These are phyloP conservation scores for Macaranga tanarius DNA, from an alignment of 441 rosid genomes.

Conservation along the genomic window DNA sequence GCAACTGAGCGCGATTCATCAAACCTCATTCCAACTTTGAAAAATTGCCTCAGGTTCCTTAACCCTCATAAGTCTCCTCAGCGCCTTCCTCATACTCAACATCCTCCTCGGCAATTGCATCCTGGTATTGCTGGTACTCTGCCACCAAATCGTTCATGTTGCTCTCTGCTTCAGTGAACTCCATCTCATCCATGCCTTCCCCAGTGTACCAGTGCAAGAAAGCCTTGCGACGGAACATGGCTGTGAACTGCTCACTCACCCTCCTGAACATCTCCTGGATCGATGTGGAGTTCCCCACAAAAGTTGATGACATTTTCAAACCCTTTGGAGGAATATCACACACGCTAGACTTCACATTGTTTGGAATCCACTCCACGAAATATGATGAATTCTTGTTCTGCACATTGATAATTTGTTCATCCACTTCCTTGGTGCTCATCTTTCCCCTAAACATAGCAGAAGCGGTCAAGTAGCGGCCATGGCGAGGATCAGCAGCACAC, in stretches of 20 bases:
- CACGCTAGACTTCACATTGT: slow-evolving; percentile 87
- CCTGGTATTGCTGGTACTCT: slow-evolving; percentile 78
- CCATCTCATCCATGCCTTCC: slow-evolving; percentile 83
- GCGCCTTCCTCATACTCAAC: slow-evolving; percentile 43
- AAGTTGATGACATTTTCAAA: slow-evolving; percentile 67
- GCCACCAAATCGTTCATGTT: slow-evolving; percentile 79
- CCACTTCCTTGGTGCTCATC: slow-evolving; percentile 96
- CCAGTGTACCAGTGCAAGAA: slow-evolving; percentile 82
- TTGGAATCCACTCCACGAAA: slow-evolving; percentile 94
- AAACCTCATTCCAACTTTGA: slow-evolving; percentile 6
- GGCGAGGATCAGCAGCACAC: slow-evolving; percentile 88
- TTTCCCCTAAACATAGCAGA: slow-evolving; percentile 93
- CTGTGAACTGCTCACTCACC: slow-evolving; percentile 78
- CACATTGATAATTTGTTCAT: slow-evolving; percentile 83
- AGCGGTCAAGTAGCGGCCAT: slow-evolving; percentile 89
- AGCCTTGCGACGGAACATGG: slow-evolving; percentile 79
- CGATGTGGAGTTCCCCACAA: slow-evolving; percentile 72
- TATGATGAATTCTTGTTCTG: slow-evolving; percentile 94
- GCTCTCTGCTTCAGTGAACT: slow-evolving; percentile 81
- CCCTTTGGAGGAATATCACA: slow-evolving; percentile 83
- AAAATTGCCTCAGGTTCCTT: background rate
- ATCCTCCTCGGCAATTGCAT: slow-evolving; percentile 68
- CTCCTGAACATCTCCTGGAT: slow-evolving; percentile 84
- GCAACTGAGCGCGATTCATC: slow-evolving; percentile 11
- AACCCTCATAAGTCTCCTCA: slow-evolving; percentile 40